phyloP scores from a whole-genome alignment of 805 yeast genomes.

The Saccharomycopsis amapae region DNA sequence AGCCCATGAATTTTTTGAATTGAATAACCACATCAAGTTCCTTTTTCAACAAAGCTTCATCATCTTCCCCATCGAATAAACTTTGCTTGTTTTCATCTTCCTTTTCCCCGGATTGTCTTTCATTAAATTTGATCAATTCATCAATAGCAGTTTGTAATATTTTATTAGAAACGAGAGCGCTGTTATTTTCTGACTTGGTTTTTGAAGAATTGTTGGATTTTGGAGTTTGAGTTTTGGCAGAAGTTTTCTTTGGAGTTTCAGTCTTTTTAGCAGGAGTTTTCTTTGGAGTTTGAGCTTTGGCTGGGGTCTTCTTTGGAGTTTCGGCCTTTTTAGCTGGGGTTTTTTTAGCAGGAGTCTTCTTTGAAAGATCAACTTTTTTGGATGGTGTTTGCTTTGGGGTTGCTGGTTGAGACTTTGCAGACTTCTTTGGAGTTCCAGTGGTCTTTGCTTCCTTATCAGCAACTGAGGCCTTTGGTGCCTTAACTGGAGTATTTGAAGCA shows the following conservation, averaged over 20 bases:
- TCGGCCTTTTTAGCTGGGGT: constrained; percentile 1
- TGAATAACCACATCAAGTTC: constrained; percentile 14
- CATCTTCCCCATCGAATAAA: constrained; percentile 55
- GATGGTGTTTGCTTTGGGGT: constrained; percentile 4
- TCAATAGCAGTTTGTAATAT: constrained; percentile 41
- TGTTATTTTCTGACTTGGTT: neutral
- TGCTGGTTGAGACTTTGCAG: neutral
- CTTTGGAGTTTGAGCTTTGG: constrained; percentile 21
- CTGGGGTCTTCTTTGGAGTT: constrained; percentile 5
- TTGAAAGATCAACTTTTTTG: neutral
- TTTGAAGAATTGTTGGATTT: constrained; percentile 11
- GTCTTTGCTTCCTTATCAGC: neutral
- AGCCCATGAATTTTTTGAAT: constrained; percentile 17
- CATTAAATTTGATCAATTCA: constrained; percentile 58
- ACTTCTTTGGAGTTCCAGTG: constrained; percentile 2
- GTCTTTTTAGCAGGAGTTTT: constrained; percentile 22
- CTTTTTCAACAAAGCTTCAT: constrained; percentile 30
- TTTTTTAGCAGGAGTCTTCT: constrained; percentile 8
- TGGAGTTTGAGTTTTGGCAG: constrained; percentile 18
- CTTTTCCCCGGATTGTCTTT: constrained; percentile 30
- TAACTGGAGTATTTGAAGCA: constrained; percentile 11
- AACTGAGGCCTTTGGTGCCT: constrained; percentile 11
- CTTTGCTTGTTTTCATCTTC: constrained; percentile 33
- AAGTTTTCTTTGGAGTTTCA: constrained; percentile 20
- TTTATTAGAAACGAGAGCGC: neutral